Percentiles rank a stretch among this genome's conserved stretches.
These are phyloP conservation scores for Brettanomyces anomalus DNA, from an alignment of 805 yeast species.

Conservation along the genomic window DNA sequence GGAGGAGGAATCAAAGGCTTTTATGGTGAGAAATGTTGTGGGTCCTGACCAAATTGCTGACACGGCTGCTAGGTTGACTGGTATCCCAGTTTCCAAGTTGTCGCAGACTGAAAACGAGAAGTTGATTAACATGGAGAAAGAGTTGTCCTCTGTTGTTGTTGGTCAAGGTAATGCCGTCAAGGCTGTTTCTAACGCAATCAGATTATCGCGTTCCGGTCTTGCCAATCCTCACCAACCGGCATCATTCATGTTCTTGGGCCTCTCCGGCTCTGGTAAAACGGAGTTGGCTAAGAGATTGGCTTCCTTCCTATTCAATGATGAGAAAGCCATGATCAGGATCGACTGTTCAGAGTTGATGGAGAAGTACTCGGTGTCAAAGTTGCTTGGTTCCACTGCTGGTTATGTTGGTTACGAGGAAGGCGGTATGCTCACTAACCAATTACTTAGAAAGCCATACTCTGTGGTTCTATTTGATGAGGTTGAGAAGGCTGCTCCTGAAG, in stretches of 20 bases:
- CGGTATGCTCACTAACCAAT: conserved; percentile 88
- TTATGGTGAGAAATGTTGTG: conserved; percentile 81
- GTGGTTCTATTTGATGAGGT: conserved; percentile 96
- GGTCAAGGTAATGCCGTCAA: conserved; percentile 95
- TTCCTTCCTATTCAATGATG: conserved; percentile 92
- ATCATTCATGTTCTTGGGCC: conserved; percentile 87
- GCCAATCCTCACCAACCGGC: conserved; percentile 97
- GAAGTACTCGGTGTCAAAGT: conserved; percentile 90
- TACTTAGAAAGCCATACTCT: conserved; percentile 87
- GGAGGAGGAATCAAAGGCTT: conserved; percentile 41
- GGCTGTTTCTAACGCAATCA: conserved; percentile 91
- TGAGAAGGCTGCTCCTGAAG: conserved; percentile 98
- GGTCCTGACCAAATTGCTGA: conserved; percentile 74
- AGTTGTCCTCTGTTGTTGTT: conserved; percentile 72
- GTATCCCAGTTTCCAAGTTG: conserved; percentile 90
- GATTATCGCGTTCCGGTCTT: conserved; percentile 88
- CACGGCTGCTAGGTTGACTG: conserved; percentile 93
- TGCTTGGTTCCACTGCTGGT: conserved; percentile 97
- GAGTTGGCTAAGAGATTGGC: conserved; percentile 96
- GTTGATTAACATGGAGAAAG: conserved; percentile 90
- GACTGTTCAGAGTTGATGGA: conserved; percentile 96
- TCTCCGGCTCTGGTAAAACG: conserved; percentile 97
- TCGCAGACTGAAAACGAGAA: conserved; percentile 93
- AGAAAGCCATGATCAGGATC: conserved; percentile 92
- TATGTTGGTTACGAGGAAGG: conserved; percentile 97